These are phyloP conservation scores for Amauroascus niger DNA, from an alignment of 2,329 filamentous ascomycete genomes.

Conservation along the genomic window DNA sequence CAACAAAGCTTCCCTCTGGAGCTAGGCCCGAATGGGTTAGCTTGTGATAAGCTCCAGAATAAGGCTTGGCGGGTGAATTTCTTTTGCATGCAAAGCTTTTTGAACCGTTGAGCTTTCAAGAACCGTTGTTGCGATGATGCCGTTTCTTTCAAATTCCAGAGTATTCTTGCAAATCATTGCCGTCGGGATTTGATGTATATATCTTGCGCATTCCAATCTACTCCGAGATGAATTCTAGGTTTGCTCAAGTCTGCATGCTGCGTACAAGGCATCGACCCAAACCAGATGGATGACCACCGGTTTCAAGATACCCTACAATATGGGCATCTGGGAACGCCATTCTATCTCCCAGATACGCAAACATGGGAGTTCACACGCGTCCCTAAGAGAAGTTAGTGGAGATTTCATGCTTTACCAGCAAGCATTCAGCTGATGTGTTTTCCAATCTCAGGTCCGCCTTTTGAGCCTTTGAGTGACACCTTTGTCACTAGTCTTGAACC, in stretches of 20 bases:
- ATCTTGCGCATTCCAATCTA: constrained; percentile 23
- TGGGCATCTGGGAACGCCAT: constrained; percentile 46
- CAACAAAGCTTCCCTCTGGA: not conserved
- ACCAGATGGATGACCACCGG: constrained; percentile 49
- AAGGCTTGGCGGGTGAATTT: not conserved
- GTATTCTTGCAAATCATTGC: not conserved
- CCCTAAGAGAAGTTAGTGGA: not conserved
- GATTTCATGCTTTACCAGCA: not conserved
- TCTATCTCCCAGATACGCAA: constrained; percentile 41
- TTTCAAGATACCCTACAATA: constrained; percentile 43
- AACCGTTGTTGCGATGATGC: not conserved
- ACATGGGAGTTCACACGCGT: constrained; percentile 42
- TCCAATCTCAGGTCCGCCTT: not conserved
- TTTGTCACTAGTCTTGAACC: not conserved
- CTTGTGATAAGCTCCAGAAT: no score
- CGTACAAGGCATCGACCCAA: constrained; percentile 28
- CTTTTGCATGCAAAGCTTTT: no score
- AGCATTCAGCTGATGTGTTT: not conserved
- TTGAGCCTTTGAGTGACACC: not conserved
- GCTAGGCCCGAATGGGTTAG: no score
- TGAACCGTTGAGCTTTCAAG: not conserved
- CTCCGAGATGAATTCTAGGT: constrained; percentile 13
- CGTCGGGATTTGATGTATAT: not conserved
- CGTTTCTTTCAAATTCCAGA: not conserved
- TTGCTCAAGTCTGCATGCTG: constrained; percentile 19